Percentiles rank a stretch among this genome's conserved stretches.
These are phyloP conservation scores for Secale cereale DNA, from an alignment of 176 grass and related monocot species.

Conservation along the genomic window DNA sequence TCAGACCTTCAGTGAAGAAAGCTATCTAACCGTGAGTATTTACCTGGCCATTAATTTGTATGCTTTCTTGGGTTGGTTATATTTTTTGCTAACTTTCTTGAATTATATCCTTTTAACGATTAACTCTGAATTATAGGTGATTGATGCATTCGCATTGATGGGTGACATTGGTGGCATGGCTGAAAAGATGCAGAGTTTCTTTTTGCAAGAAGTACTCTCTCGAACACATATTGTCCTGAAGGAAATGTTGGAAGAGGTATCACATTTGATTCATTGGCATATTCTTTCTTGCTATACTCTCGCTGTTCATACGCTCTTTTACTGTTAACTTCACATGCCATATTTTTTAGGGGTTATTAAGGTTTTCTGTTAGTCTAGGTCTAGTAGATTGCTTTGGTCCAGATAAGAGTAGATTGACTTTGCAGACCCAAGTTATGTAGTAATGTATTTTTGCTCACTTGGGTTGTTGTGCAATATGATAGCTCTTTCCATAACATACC, in stretches of 20 bases:
- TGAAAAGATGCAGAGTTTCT: slow-evolving; percentile 99
- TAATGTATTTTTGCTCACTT: neutral
- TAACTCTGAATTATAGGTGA: slow-evolving; percentile 48
- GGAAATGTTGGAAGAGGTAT: slow-evolving; percentile 88
- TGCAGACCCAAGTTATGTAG: neutral
- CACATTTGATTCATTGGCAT: slow-evolving; percentile 36
- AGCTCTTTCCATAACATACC: neutral
- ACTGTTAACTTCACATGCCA: slow-evolving; percentile 2
- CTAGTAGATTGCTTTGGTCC: neutral
- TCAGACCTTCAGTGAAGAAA: slow-evolving; percentile 84
- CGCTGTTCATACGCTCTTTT: neutral
- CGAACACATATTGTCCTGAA: slow-evolving; percentile 87
- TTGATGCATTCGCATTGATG: slow-evolving; percentile 97
- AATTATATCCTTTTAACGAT: slow-evolving; percentile 13
- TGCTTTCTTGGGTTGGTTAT: neutral
- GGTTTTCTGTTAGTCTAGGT: neutral
- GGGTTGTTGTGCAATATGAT: neutral
- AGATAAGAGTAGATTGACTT: neutral
- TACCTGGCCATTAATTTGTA: slow-evolving; percentile 16
- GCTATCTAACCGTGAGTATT: slow-evolving; percentile 88
- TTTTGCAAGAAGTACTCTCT: slow-evolving; percentile 98
- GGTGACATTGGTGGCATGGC: slow-evolving; percentile 92
- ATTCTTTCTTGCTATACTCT: neutral
- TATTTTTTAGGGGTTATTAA: slow-evolving; percentile 2
- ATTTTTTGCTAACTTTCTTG: slow-evolving; percentile 17